phyloP scores from a whole-genome alignment of 257 asterid species.

The Scutellaria galericulata region DNA sequence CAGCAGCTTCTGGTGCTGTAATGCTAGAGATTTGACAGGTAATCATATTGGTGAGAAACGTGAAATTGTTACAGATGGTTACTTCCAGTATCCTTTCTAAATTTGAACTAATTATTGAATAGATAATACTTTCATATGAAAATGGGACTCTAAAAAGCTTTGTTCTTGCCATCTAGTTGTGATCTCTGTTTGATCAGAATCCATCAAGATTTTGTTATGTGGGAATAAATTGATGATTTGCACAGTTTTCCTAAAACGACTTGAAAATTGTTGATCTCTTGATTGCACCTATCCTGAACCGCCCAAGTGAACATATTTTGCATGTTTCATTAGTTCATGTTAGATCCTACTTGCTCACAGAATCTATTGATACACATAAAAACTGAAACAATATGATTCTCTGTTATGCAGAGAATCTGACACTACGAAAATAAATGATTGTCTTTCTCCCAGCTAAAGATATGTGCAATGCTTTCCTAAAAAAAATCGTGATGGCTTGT shows the following conservation, averaged over 20 bases:
- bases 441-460: not conserved
- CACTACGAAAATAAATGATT: constrained; percentile 9
- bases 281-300: not conserved
- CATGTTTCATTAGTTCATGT: not conserved
- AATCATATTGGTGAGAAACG: constrained; percentile 19
- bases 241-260: not conserved
- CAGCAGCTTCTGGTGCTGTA: constrained; percentile 57
- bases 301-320: not conserved
- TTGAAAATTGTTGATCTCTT: not conserved
- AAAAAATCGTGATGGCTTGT: not conserved
- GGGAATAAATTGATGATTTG: not conserved
- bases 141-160: not conserved
- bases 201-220: constrained; percentile 5
- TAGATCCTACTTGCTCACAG: not conserved
- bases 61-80: constrained; percentile 48
- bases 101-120: constrained; percentile 6
- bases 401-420: not conserved
- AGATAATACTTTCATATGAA: constrained; percentile 20
- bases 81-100: constrained; percentile 3
- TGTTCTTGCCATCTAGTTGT: constrained; percentile 15
- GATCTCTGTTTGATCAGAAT: constrained; percentile 16
- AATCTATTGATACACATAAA: not conserved
- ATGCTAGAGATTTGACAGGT: constrained; percentile 65
- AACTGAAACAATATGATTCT: not conserved
- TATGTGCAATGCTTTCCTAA: not conserved